Evolutionary conservation across 805 yeast genomes (phyloP), one percentile per base, ranked within the genome.

Genomic region (Candida sonorensis): DNA sequence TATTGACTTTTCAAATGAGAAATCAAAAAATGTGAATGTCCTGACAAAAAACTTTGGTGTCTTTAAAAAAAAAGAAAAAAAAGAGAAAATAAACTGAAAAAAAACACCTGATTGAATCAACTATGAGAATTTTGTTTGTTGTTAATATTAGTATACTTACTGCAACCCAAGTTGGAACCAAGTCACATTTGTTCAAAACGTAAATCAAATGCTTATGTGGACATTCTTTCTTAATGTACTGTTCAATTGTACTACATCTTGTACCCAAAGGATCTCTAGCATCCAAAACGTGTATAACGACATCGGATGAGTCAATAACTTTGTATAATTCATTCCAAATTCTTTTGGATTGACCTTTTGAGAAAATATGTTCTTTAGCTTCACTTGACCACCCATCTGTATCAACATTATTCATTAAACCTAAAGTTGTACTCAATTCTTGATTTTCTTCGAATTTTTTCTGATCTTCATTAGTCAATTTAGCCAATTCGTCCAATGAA

Each of bases 161-260:
- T 52, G 97, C 97, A 53, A 86, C 97, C 97, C 97, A 90, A 29
- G 96, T 90, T 43, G 98, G 98, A 32, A 90, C 96, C 53, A 90
- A 76, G 69, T 90, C 98, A 74, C 97, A 88, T 71, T 90, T 90
- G 74, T 90, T 90, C 62, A 90, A 66, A 36, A 92, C 95, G 56
- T 81, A 88, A 46, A 90, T 81, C 66, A 90, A 69, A 69, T 92
- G 98, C 64, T 90, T 90, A 57, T 92, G 98, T 10, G 97, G 85
- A 53, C 94, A 87, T 63, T 90, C 98, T 45, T 84, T 90, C 48
- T 72, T 76, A 57, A 90, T 85, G 56, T 86, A 88, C 51, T 86
- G 87, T 60, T 92, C 97, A 35, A 90, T 96, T 2, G 94, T 73
- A 48, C 71, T 79, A 69, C 98, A 90, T 48, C 97, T 75, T 8